Evolutionary conservation across 2,329 filamentous ascomycete species (phyloP), one percentile per base, ranked within the genome.

Genomic region (Sarocladium oryzae): DNA sequence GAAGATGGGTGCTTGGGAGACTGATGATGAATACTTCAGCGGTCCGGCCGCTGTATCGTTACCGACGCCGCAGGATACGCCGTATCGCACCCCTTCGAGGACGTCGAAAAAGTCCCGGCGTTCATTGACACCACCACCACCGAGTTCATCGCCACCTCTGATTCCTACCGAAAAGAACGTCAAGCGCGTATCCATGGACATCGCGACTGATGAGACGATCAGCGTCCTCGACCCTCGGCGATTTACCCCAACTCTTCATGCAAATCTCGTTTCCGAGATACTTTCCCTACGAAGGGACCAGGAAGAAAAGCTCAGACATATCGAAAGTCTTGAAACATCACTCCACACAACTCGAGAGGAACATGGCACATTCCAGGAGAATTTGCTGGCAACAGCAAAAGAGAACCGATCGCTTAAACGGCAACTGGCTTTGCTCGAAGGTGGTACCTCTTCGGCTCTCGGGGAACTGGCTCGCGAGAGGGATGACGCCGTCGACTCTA

Each of bases 171-270:
- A 76, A 43, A 74, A 66, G 58, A 66, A 63, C 20, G 69, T 68
- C 8, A 79, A 79, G 56, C 69, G 81, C 59, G 70, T 74, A 18
- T 78, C 79, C 13, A 73, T 76, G 53, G 84, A 89, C 63, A 67
- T 81, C 21, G 70, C 73, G 20, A 78, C 71, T 51, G 83, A 92
- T 57, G 86, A 92, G 56, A 81, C 73, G 40, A 82, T 90, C 53
- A 78, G 80, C 58, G 83, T 89, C 20, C 74, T 96, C 26, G 93
- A 99, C 63, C 90, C 93, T 2, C 83, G 92, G 51, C 82, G 93
- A 33, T 96, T 99, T 63, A 99, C 93, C 0, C 93, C 93, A 1
- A 97, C 91, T 0, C 72, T 99, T 10, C 93, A 97, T 66, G 93
- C 93, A 8, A 96, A 89, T 48, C 74, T 99, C 6, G 92, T 99